phyloP scores from a whole-genome alignment of 192 early-diverging fungal genomes.

The Backusella mclennaniae region DNA sequence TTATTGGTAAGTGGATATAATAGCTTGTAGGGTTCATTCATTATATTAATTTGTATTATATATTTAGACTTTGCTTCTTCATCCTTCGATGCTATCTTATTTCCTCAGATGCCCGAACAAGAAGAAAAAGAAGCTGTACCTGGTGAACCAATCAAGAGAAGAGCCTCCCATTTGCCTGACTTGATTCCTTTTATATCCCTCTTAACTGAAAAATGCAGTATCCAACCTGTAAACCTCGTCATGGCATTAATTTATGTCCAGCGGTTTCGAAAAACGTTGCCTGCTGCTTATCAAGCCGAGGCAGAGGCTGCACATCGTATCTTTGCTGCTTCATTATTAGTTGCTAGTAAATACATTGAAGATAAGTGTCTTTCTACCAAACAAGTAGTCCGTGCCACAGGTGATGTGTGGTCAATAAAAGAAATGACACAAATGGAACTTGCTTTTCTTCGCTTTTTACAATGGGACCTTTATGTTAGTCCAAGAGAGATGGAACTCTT shows the following conservation, averaged over 20 bases:
- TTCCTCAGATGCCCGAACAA: slow-evolving; percentile 16
- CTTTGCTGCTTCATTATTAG: slow-evolving; percentile 36
- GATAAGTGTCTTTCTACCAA: slow-evolving; percentile 33
- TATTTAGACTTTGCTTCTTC: slow-evolving; percentile 35
- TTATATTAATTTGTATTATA: background rate
- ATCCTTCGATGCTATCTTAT: slow-evolving; percentile 38
- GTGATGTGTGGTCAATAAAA: slow-evolving; percentile 41
- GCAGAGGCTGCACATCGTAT: slow-evolving; percentile 40
- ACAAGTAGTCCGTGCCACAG: slow-evolving; percentile 37
- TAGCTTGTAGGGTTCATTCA: background rate
- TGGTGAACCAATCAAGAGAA: slow-evolving; percentile 5
- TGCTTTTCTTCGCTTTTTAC: slow-evolving; percentile 33
- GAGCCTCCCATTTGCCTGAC: slow-evolving; percentile 29
- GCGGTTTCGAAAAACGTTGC: slow-evolving; percentile 33
- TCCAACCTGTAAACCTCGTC: slow-evolving; percentile 29
- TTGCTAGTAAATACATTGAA: slow-evolving; percentile 40
- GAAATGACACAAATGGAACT: slow-evolving; percentile 42
- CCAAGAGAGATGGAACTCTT: slow-evolving; percentile 28
- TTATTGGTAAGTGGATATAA: slow-evolving; percentile 20
- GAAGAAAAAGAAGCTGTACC: background rate
- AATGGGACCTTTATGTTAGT: slow-evolving; percentile 33
- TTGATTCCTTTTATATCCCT: slow-evolving; percentile 36
- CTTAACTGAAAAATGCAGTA: slow-evolving; percentile 37
- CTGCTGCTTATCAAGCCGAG: slow-evolving; percentile 37
- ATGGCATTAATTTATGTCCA: slow-evolving; percentile 42